phyloP scores from a whole-genome alignment of 306 rosid genomes.

The Cicer judaicum region DNA sequence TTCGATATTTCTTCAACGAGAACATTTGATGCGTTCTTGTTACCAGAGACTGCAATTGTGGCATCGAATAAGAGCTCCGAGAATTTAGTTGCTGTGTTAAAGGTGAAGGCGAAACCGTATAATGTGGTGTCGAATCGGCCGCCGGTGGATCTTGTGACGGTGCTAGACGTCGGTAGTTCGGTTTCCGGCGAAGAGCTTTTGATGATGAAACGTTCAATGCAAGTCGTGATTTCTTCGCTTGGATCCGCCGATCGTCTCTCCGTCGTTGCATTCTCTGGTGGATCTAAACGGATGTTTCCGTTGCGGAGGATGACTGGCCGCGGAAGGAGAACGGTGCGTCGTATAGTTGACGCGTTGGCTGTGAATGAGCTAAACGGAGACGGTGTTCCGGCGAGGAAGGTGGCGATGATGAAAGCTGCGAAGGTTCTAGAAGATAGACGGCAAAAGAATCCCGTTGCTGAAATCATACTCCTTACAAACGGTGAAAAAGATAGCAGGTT shows the following conservation, averaged over 20 bases:
- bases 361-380: slow-evolving; percentile 46
- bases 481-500: slow-evolving; percentile 35
- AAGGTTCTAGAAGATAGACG: slow-evolving; percentile 90
- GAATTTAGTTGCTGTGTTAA: slow-evolving; percentile 64
- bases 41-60: slow-evolving; percentile 73
- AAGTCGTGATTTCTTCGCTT: slow-evolving; percentile 70
- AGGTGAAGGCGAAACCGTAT: slow-evolving; percentile 59
- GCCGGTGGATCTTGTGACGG: slow-evolving; percentile 76
- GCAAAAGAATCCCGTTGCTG: slow-evolving; percentile 67
- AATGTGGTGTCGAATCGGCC: slow-evolving; percentile 49
- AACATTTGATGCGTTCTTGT: slow-evolving; percentile 52
- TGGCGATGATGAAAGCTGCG: slow-evolving; percentile 82
- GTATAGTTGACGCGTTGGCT: slow-evolving; percentile 45
- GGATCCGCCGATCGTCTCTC: slow-evolving; percentile 79
- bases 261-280: slow-evolving; percentile 69
- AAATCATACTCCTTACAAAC: slow-evolving; percentile 64
- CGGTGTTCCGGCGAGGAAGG: slow-evolving; percentile 55
- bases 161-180: slow-evolving; percentile 62
- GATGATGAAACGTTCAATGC: slow-evolving; percentile 71
- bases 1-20: slow-evolving; percentile 43
- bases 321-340: slow-evolving; percentile 67
- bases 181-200: slow-evolving; percentile 54
- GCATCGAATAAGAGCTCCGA: slow-evolving; percentile 63
- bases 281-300: slow-evolving; percentile 77
- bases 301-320: slow-evolving; percentile 67